Base-by-base conservation (phyloP, 2,329 filamentous ascomycete species). In the Diaporthe sp. region DNA sequence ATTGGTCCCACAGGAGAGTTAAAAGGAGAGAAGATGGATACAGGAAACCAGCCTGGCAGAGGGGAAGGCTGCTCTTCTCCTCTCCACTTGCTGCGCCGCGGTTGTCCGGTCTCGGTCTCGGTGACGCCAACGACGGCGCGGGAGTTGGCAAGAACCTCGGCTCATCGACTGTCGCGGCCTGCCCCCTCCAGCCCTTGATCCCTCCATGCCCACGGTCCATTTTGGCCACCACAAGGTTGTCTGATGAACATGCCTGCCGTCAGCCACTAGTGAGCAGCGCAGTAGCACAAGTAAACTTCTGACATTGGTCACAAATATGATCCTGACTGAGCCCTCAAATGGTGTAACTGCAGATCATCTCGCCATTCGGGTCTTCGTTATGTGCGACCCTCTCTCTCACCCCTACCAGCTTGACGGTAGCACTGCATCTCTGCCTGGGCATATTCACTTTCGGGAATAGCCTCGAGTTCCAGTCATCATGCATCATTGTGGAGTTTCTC, bases 111-210 rank as follows among this genome's bases (percentile, higher is more conserved):
- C 58, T 68, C 70, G 61, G 61, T 61, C 44, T 66, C 63, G 35
- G 70, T 75, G 61, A 61, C 73, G 73, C 42, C 69, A 66, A 68
- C 39, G 66, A 71, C 30, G 30, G 35, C 30, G 19, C 30, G 19
- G 19, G 30, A 25, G n/a, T 22, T 44, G 69, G 39, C 12, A 30
- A 72, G 53, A 37, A 35, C 63, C 63, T 68, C 63, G 63, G 63
- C 63, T 68, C 47, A 68, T 53, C 63, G 47, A 68, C 63, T 13
- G 44, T 70, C 44, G 61, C 44, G 15, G 44, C 6, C 30, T 51
- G 27, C n/a, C 61, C 44, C 27, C 44, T 37, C 35, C 32, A 15
- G 44, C 63, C 44, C 63, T 39, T 51, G 63, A 68, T 68, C 63
- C 63, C 47, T 53, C 50, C 47, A n/a, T 53, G 32, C 22, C 22